Base-by-base conservation (phyloP, 305 asterid genomes). In the Fraxinus ornus region DNA sequence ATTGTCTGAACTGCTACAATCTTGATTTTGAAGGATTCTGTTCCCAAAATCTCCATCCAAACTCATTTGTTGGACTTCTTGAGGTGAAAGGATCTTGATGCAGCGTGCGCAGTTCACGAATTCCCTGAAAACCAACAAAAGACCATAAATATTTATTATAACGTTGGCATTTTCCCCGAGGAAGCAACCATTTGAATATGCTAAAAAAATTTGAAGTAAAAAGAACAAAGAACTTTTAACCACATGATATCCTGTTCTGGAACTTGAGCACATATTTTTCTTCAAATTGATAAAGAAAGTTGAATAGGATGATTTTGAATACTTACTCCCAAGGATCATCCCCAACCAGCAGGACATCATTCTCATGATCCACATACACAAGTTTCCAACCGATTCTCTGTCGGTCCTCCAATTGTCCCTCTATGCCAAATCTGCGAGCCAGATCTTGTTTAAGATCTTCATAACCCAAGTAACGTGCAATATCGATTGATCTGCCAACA, bases 241-340 rank as follows among this genome's bases (percentile, higher is more conserved):
- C 17, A 52, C 62, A 5, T 52, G 62, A 52, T 17, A 55, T 55
- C 66, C 22, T 55, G 66, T 8, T 55, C 66, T 55, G 66, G 1
- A 55, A 55, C 64, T n/a, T 1, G 7, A 6, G 66, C 66, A n/a
- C 22, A 19, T n/a, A 55, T 55, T 55, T 55, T 55, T 55, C 66
- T 19, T 55, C 26, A n/a, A 55, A 55, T 55, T 55, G 26, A 55
- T 55, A 5, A 55, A 55, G 66, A 52, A 52, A 52, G 62, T 52
- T 52, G 22, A 55, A 55, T 55, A n/a, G 3, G 26, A n/a, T n/a
- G 26, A 19, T 55, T 55, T 55, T 55, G 26, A 55, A 52, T 24
- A 89, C 99, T 78, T 93, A 97, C 99, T 97, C 99, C 98, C 98
- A 97, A 57, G 99, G 99, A 84, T 97, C 99, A 82, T 94, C 99